phyloP scores from a whole-genome alignment of 164 flowering plant species.

The Sedum album region DNA sequence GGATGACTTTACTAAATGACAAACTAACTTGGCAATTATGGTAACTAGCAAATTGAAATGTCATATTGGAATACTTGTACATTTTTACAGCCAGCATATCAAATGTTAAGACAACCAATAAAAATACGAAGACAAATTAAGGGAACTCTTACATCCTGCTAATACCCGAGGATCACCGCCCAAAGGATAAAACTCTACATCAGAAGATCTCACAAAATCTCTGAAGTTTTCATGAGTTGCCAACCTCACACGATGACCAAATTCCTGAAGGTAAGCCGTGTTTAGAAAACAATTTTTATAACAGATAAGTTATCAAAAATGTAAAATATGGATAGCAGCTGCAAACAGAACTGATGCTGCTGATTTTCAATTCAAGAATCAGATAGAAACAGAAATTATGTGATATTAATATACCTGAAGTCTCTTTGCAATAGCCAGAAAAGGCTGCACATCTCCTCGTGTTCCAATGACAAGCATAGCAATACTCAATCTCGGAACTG shows the following conservation, averaged over 20 bases:
- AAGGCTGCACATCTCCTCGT: slow-evolving; percentile 94
- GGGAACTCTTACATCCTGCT: slow-evolving; percentile 87
- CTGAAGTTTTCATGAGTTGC: slow-evolving; percentile 85
- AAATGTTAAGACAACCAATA: not conserved
- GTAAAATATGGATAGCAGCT: too few species aligned
- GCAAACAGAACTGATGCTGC: not conserved
- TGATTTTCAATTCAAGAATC: not conserved
- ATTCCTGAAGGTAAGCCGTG: slow-evolving; percentile 48
- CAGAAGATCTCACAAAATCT: slow-evolving; percentile 73
- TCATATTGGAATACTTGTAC: not conserved
- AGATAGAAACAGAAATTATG: not conserved
- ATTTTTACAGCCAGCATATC: not conserved
- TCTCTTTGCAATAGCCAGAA: slow-evolving; percentile 80
- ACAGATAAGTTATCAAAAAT: not conserved
- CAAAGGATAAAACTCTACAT: slow-evolving; percentile 77
- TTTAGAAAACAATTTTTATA: not conserved
- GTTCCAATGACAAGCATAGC: slow-evolving; percentile 91
- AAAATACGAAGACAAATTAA: slow-evolving; percentile 7
- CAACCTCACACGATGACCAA: slow-evolving; percentile 89
- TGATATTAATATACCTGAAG: slow-evolving; percentile 51
- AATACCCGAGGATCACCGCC: slow-evolving; percentile 93
- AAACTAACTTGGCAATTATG: too few species aligned
- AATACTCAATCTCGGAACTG: slow-evolving; percentile 70
- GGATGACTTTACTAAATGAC: not conserved
- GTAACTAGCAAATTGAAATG: not conserved